Evolutionary conservation across 805 yeast species (phyloP).

Genomic region (Candida fluviatilis): DNA sequence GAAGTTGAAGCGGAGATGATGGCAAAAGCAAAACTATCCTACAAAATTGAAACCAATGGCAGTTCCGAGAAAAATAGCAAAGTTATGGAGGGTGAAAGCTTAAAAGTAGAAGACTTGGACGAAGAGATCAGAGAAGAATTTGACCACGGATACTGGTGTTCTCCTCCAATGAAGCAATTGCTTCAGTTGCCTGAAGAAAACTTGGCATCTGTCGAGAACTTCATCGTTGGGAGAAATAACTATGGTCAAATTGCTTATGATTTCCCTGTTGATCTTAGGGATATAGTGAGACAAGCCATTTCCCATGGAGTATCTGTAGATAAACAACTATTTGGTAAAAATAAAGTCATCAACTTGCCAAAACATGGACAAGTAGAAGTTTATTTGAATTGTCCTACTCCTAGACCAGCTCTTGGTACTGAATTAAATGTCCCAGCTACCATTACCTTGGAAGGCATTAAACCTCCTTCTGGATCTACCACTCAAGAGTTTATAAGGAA

Average conservation of each 20-base stretch:
- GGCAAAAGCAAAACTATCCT: constrained; percentile 11
- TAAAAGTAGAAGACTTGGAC: constrained; percentile 7
- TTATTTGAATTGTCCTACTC: constrained; percentile 46
- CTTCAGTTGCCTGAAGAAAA: constrained; percentile 40
- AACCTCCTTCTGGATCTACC: constrained; percentile 45
- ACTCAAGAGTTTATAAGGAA: constrained; percentile 45
- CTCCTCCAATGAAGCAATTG: constrained; percentile 57
- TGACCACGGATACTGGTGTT: constrained; percentile 62
- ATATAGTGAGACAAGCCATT: constrained; percentile 38
- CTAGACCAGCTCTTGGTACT: constrained; percentile 58
- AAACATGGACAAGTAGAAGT: constrained; percentile 42
- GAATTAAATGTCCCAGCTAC: constrained; percentile 79
- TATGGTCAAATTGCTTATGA: constrained; percentile 65
- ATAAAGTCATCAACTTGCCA: constrained; percentile 25
- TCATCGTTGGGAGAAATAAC: constrained; percentile 64
- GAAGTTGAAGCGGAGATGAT: constrained; percentile 11
- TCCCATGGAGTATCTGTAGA: constrained; percentile 33
- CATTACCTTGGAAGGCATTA: constrained; percentile 58
- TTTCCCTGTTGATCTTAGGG: constrained; percentile 65
- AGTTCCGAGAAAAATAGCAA: constrained; percentile 6
- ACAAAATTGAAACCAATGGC: constrained; percentile 8
- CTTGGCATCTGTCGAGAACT: constrained; percentile 53
- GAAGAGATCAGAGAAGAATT: constrained; percentile 8
- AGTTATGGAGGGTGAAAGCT: constrained; percentile 12
- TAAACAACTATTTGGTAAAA: constrained; percentile 38